These are phyloP conservation scores for Capsicum rhomboideum DNA, from an alignment of 257 asterid species.

Conservation along the genomic window DNA sequence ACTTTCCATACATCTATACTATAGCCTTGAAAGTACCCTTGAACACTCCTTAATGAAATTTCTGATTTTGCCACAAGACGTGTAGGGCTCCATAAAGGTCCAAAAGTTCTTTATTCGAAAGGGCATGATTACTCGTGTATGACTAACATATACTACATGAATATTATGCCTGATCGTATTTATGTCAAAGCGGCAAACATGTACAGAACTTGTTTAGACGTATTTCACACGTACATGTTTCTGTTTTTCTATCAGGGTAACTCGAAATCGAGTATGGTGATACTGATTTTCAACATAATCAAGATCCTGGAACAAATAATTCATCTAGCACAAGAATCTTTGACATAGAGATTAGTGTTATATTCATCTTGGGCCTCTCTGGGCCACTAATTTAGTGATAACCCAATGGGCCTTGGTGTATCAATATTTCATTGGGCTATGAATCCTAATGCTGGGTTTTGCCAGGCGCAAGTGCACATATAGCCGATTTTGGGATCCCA, in stretches of 20 bases:
- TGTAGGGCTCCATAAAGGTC: not conserved
- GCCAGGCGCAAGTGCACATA: not conserved
- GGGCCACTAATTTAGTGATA: no score
- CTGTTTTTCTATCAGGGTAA: not conserved
- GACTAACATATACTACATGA: not conserved
- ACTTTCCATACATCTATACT: not conserved
- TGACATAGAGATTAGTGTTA: not conserved
- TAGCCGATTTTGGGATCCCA: not conserved
- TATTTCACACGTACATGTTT: not conserved
- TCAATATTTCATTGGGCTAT: not conserved
- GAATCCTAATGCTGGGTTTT: not conserved
- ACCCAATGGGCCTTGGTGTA: not conserved
- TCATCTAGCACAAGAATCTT: not conserved
- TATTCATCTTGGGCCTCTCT: no score
- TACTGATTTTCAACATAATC: not conserved
- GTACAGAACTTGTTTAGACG: not conserved
- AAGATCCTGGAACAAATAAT: not conserved
- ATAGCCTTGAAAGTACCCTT: not conserved
- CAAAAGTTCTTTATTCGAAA: not conserved
- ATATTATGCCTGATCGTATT: not conserved
- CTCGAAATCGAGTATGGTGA: not conserved
- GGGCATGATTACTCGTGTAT: not conserved
- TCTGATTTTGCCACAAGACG: not conserved
- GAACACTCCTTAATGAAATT: not conserved
- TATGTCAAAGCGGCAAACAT: not conserved